phyloP scores from a whole-genome alignment of 768 basidiomycete species.

The Filobasidium wieringae region DNA sequence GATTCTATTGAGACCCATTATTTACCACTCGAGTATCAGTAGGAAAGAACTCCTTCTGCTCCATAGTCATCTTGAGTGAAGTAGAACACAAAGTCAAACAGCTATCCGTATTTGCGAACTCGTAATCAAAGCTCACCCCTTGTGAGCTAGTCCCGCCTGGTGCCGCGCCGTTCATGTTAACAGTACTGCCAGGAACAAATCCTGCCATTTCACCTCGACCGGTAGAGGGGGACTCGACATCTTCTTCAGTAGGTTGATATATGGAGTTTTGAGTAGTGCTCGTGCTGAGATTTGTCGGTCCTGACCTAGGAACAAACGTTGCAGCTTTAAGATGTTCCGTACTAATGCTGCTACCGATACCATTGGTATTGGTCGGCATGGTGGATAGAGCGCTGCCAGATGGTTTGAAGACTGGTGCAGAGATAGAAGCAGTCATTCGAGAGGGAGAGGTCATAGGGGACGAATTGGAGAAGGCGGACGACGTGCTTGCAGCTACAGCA shows the following conservation, averaged over 20 bases:
- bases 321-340: slow-evolving; percentile 5
- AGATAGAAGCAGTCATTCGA: background rate
- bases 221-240: background rate
- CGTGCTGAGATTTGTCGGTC: too few species aligned
- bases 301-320: slow-evolving; percentile 6
- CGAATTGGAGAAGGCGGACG: background rate
- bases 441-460: background rate
- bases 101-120: background rate
- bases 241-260: background rate
- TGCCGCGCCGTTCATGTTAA: background rate
- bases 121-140: background rate
- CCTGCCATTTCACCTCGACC: background rate
- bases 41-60: slow-evolving; percentile 6
- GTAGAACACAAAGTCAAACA: background rate
- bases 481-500: background rate
- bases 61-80: background rate
- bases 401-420: slow-evolving; percentile 9
- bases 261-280: background rate
- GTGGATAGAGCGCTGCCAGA: background rate
- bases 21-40: slow-evolving; percentile 9
- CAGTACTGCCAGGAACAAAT: background rate
- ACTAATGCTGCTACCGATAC: background rate
- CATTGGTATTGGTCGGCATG: background rate
- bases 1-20: background rate
- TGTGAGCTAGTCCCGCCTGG: background rate